These are phyloP conservation scores for Tolypocladium tundrense DNA, from an alignment of 2,329 filamentous ascomycete genomes.

Conservation along the genomic window DNA sequence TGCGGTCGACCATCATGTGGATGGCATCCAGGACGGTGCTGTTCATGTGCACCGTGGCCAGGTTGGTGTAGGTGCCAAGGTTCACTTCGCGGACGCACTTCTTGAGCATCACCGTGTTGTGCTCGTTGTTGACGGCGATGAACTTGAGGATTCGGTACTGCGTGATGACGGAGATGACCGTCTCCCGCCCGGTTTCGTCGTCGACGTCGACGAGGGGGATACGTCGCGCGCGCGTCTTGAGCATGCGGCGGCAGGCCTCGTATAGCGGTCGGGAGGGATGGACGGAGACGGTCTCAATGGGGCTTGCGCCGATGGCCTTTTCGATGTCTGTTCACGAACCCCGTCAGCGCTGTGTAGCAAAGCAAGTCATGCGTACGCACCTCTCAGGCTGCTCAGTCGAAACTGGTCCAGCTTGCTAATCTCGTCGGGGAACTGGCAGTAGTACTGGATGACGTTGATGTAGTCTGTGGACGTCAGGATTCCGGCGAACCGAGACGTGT, in stretches of 20 bases:
- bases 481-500: conserved; percentile 84
- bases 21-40: conserved; percentile 91
- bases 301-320: conserved; percentile 79
- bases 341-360: conserved; percentile 1
- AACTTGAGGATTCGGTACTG: conserved; percentile 99
- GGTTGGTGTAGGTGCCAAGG: conserved; percentile 71
- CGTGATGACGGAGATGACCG: conserved; percentile 93
- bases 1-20: conserved; percentile 81
- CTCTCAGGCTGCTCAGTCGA: conserved; percentile 79
- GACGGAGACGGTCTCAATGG: conserved; percentile 92
- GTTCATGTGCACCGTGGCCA: conserved; percentile 79
- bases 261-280: conserved; percentile 85
- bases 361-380: conserved; percentile 36
- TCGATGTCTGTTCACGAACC: conserved; percentile 65
- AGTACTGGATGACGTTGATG: conserved; percentile 98
- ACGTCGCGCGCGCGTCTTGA: conserved; percentile 81
- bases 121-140: conserved; percentile 83
- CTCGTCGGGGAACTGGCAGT: conserved; percentile 91
- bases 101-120: conserved; percentile 77
- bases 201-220: conserved; percentile 92
- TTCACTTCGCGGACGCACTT: conserved; percentile 78
- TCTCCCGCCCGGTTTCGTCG: conserved; percentile 83
- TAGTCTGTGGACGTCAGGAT: conserved; percentile 93
- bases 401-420: conserved; percentile 89
- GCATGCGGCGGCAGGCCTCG: conserved; percentile 90